Evolutionary conservation across 306 rosid species (phyloP).

Genomic region (Abrus precatorius): DNA sequence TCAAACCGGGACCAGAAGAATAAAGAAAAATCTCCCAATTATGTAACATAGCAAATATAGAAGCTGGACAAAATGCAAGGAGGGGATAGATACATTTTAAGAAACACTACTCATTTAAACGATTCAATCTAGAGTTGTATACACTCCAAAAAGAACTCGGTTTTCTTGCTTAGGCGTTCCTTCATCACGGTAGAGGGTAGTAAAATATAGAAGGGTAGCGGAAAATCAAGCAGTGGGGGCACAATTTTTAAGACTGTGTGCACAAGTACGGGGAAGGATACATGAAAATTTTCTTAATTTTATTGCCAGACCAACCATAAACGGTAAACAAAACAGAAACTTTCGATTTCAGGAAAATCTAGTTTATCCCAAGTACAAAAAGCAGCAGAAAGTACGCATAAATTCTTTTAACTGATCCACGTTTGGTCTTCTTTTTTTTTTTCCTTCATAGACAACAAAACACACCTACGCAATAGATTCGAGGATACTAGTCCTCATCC

Average conservation of each 20-base stretch:
- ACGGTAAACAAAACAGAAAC: constrained; percentile 16
- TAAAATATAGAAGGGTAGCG: not conserved
- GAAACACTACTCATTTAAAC: constrained; percentile 11
- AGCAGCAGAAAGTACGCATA: not conserved
- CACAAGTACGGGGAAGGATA: not conserved
- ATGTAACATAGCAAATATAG: constrained; percentile 10
- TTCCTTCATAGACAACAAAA: not conserved
- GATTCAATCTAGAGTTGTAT: not conserved
- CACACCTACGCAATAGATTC: not conserved
- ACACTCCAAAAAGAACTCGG: not conserved
- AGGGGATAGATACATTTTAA: not conserved
- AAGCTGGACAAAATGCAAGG: not conserved
- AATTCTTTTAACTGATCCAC: not conserved
- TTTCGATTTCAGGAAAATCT: constrained; percentile 22
- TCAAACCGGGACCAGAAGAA: constrained; percentile 15
- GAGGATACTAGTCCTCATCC: constrained; percentile 26
- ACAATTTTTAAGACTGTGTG: not conserved
- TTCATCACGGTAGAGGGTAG: too few relatives aligned
- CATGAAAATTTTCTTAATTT: not conserved
- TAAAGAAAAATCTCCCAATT: constrained; percentile 24
- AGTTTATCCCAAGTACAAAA: constrained; percentile 24
- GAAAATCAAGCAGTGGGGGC: constrained; percentile 15
- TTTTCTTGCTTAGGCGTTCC: not conserved
- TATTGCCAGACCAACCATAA: not conserved
- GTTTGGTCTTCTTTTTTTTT: not conserved